A percentile compares a stretch with the other conserved stretches of the same genome.
These are phyloP conservation scores for Umbelopsis ramanniana DNA, from an alignment of 192 early-diverging fungal species.

Conservation along the genomic window DNA sequence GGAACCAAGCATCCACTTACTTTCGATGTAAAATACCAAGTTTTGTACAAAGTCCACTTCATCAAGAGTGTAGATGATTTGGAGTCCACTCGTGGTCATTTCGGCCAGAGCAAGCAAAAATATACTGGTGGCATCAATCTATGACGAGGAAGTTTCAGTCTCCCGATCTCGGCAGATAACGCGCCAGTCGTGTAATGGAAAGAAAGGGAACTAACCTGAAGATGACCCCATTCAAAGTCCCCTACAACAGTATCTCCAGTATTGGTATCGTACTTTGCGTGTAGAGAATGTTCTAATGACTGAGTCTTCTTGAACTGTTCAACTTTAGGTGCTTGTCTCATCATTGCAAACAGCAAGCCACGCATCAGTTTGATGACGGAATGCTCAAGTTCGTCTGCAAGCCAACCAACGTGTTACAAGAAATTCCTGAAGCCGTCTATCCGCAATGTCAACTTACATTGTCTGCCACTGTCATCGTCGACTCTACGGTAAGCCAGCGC, in stretches of 20 bases:
- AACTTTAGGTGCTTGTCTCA: slow-evolving; percentile 82
- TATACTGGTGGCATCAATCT: slow-evolving; percentile 84
- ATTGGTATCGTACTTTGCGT: slow-evolving; percentile 87
- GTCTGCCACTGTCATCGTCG: slow-evolving; percentile 81
- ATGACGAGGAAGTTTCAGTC: neutral
- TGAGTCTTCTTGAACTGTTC: slow-evolving; percentile 86
- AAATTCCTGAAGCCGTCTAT: neutral
- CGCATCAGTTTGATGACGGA: slow-evolving; percentile 87
- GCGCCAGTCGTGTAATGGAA: neutral
- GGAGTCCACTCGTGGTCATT: slow-evolving; percentile 79
- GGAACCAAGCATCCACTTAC: slow-evolving; percentile 42
- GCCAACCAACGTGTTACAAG: neutral
- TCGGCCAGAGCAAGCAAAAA: slow-evolving; percentile 81
- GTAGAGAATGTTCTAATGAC: slow-evolving; percentile 71
- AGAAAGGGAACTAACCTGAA: slow-evolving; percentile 53
- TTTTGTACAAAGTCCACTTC: slow-evolving; percentile 90
- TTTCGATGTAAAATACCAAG: slow-evolving; percentile 88
- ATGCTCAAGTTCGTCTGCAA: slow-evolving; percentile 83
- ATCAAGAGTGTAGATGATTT: slow-evolving; percentile 80
- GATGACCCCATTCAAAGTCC: slow-evolving; percentile 85
- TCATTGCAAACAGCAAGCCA: slow-evolving; percentile 79
- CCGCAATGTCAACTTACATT: slow-evolving; percentile 59
- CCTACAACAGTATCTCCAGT: slow-evolving; percentile 86
- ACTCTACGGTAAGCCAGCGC: slow-evolving; percentile 83
- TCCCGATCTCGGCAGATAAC: neutral